phyloP scores from a whole-genome alignment of 495 filamentous ascomycete genomes.

The Corynascus novoguineensis region DNA sequence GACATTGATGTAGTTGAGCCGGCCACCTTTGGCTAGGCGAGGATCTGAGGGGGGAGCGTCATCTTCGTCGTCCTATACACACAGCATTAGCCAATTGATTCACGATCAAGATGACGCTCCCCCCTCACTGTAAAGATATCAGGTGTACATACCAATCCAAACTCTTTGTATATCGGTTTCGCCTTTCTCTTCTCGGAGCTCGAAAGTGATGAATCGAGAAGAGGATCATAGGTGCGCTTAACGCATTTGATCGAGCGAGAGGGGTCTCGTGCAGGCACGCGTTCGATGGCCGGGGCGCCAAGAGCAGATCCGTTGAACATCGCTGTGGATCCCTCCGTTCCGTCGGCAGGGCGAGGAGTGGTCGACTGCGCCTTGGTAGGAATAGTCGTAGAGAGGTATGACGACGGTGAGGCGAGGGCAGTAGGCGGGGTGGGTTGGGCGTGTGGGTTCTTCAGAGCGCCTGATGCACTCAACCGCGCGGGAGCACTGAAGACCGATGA shows the following conservation, averaged over 20 bases:
- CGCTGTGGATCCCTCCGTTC: constrained; percentile 18
- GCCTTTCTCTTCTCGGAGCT: constrained; percentile 59
- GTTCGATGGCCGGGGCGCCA: constrained; percentile 45
- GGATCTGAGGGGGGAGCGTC: constrained; percentile 68
- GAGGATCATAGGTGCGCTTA: constrained; percentile 69
- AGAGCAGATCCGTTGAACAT: constrained; percentile 30
- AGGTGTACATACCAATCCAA: constrained; percentile 58
- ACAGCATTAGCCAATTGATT: constrained; percentile 46
- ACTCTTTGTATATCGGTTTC: constrained; percentile 66
- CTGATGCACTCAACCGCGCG: constrained; percentile 42
- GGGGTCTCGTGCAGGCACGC: constrained; percentile 56
- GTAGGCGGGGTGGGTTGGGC: constrained; percentile 72
- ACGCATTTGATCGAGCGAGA: constrained; percentile 59
- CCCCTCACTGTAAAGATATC: constrained; percentile 34
- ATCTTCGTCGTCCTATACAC: constrained; percentile 54
- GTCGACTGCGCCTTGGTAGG: constrained; percentile 35
- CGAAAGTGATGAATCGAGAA: constrained; percentile 46
- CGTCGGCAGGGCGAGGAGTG: constrained; percentile 29
- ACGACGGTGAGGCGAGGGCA: constrained; percentile 66
- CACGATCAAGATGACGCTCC: constrained; percentile 53
- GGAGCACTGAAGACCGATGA: constrained; percentile 60
- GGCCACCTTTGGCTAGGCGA: constrained; percentile 57
- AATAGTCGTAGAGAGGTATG: constrained; percentile 40
- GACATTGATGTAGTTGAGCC: constrained; percentile 53
- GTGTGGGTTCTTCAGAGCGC: constrained; percentile 42